These are phyloP conservation scores for Entomortierella chlamydospora DNA, from an alignment of 192 early-diverging fungal species.

Conservation along the genomic window DNA sequence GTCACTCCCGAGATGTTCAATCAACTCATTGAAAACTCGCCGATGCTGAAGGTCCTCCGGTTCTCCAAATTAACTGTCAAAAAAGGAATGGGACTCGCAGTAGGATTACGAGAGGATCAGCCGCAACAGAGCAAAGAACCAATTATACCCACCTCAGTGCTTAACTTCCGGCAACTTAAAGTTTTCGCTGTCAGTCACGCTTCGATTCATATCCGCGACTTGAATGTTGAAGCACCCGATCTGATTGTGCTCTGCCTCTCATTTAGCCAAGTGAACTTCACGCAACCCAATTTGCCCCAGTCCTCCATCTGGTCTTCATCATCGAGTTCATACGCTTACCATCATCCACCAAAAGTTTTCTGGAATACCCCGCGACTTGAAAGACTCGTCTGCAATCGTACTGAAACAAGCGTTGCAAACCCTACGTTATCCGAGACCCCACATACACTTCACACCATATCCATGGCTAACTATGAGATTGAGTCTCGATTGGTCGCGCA, in stretches of 20 bases:
- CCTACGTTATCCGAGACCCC: slow-evolving; percentile 6
- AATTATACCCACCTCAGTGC: background rate
- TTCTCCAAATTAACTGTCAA: slow-evolving; percentile 31
- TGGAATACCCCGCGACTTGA: slow-evolving; percentile 24
- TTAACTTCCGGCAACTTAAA: slow-evolving; percentile 26
- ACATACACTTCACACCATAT: background rate
- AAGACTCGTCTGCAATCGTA: slow-evolving; percentile 24
- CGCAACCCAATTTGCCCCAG: background rate
- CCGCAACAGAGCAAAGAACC: background rate
- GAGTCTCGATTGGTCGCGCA: slow-evolving; percentile 4
- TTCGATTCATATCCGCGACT: background rate
- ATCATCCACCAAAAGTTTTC: slow-evolving; percentile 1
- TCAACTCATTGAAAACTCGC: slow-evolving; percentile 15
- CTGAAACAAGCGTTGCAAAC: slow-evolving; percentile 5
- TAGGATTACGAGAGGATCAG: background rate
- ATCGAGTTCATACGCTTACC: background rate
- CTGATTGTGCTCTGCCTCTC: slow-evolving; percentile 8
- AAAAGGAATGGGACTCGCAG: slow-evolving; percentile 5
- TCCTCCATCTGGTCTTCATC: background rate
- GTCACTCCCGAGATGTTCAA: slow-evolving; percentile 17
- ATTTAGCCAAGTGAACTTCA: slow-evolving; percentile 28
- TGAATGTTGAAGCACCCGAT: slow-evolving; percentile 23
- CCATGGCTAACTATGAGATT: slow-evolving; percentile 30
- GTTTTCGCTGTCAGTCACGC: slow-evolving; percentile 20
- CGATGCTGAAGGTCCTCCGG: slow-evolving; percentile 1